Base-by-base conservation (phyloP, 2,329 filamentous ascomycete species). In the Beauveria pseudobassiana region DNA sequence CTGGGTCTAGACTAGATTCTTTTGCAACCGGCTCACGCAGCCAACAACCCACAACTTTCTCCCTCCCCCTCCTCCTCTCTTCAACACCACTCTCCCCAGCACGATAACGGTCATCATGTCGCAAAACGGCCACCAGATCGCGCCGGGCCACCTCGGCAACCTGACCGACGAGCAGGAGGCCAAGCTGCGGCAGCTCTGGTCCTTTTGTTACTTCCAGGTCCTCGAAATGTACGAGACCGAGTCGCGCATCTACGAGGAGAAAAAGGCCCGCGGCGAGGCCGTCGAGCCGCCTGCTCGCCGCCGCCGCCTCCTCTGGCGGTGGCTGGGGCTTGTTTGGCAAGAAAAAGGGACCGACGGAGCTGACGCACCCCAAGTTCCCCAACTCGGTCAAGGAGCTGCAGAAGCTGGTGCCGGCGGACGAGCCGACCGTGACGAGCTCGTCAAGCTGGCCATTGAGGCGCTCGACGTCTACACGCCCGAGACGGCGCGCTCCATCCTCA, bases 351-450 rank as follows among this genome's bases (percentile, higher is more conserved):
- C 81, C 85, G 59, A 76, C 88, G 60, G 26, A 51, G 55, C 61
- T 53, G 0, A 80, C 80, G 38, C 74, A 81, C 69, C 85, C 87
- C 68, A 79, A 75, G 20, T 69, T 73, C 10, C 64, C 70, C 20
- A 62, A 67, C 16, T 64, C 67, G 28, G 67, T 73, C 42, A 71
- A 75, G 7, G 63, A 70, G 30, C 67, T 73, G 9, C 70, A 73
- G 5, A 67, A 76, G 50, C 77, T 75, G 66, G 75, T 70, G 62
- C 73, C 64, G 24, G 63, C 76, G 42, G 84, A 87, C 26, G 75
- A 77, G 14, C 87, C 95, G 63, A 96, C 77, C 96, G 96, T 77
- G 91, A 93, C 72, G 91, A 91, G 51, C 89, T 92, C 73, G 87
- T 83, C 51, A 92, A 91, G 75, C 85, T 90, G 49, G 96, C 91